Evolutionary conservation across 1,284 basidiomycete genomes (phyloP).

Genomic region (Cutaneotrichosporon mucoides): DNA sequence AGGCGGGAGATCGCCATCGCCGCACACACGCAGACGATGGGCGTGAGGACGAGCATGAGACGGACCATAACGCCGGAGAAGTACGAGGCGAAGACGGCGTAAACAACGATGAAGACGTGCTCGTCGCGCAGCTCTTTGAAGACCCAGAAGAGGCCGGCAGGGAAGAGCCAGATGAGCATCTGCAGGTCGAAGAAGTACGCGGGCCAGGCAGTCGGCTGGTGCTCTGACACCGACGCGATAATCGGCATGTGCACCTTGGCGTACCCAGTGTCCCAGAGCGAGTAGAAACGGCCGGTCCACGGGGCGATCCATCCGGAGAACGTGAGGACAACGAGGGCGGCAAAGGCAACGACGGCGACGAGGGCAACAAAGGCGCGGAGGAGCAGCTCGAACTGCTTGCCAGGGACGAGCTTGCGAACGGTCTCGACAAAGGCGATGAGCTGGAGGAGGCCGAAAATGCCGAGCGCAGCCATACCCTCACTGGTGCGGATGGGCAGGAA

Average conservation of each 20-base stretch:
- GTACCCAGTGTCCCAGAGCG: slow-evolving; percentile 98
- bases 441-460: slow-evolving; percentile 94
- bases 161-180: slow-evolving; percentile 96
- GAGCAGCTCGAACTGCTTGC: slow-evolving; percentile 86
- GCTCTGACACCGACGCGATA: slow-evolving; percentile 99
- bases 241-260: slow-evolving; percentile 93
- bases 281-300: slow-evolving; percentile 99
- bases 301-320: slow-evolving; percentile 95
- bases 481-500: slow-evolving; percentile 97
- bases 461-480: slow-evolving; percentile 98
- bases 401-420: slow-evolving; percentile 84
- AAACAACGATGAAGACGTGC: slow-evolving; percentile 98
- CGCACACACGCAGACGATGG: slow-evolving; percentile 61
- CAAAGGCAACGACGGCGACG: slow-evolving; percentile 67
- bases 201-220: slow-evolving; percentile 99
- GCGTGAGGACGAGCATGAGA: slow-evolving; percentile 50
- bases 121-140: slow-evolving; percentile 94
- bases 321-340: slow-evolving; percentile 72
- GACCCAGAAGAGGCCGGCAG: slow-evolving; percentile 88
- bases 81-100: slow-evolving; percentile 91
- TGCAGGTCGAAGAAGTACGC: slow-evolving; percentile 99
- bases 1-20: slow-evolving; percentile 87
- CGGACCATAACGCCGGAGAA: slow-evolving; percentile 99
- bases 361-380: slow-evolving; percentile 66
- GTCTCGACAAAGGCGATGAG: slow-evolving; percentile 92